phyloP scores from a whole-genome alignment of 1,284 basidiomycete genomes.

The Moniliophthora roreri region DNA sequence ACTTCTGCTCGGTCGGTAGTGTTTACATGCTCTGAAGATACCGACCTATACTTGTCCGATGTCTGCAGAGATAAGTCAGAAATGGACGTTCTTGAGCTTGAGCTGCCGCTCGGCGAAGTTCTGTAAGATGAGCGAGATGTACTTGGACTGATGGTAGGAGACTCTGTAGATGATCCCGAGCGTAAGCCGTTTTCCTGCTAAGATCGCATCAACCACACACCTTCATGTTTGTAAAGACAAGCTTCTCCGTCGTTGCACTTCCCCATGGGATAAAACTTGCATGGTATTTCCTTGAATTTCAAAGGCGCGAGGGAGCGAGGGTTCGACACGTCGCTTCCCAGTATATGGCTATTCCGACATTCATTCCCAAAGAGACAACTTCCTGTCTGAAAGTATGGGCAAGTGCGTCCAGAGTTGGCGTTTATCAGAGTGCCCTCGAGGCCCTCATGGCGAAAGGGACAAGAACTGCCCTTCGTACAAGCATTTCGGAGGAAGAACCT shows the following conservation, averaged over 20 bases:
- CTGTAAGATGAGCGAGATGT: too few relatives aligned
- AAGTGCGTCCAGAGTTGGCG: background rate
- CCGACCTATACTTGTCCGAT: too few relatives aligned
- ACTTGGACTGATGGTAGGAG: too few relatives aligned
- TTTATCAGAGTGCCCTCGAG: background rate
- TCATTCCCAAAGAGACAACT: slow-evolving; percentile 7
- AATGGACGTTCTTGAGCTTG: background rate
- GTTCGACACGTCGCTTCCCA: background rate
- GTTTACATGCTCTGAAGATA: too few relatives aligned
- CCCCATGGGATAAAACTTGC: slow-evolving; percentile 21
- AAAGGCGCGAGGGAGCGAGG: too few relatives aligned
- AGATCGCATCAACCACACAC: background rate
- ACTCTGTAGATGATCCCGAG: too few relatives aligned
- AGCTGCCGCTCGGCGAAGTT: slow-evolving; percentile 1
- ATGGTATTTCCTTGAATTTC: too few relatives aligned
- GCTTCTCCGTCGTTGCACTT: slow-evolving; percentile 22
- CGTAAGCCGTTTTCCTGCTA: too few relatives aligned
- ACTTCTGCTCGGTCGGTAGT: too few relatives aligned
- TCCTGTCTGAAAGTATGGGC: slow-evolving; percentile 6
- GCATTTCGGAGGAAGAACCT: slow-evolving; percentile 11
- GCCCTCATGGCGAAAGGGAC: slow-evolving; percentile 7
- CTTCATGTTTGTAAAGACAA: slow-evolving; percentile 23
- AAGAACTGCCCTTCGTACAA: background rate
- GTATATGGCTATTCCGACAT: slow-evolving; percentile 4
- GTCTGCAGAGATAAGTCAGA: too few relatives aligned